Evolutionary conservation across 1,284 basidiomycete genomes (phyloP).

Genomic region (Ustilago esculenta): DNA sequence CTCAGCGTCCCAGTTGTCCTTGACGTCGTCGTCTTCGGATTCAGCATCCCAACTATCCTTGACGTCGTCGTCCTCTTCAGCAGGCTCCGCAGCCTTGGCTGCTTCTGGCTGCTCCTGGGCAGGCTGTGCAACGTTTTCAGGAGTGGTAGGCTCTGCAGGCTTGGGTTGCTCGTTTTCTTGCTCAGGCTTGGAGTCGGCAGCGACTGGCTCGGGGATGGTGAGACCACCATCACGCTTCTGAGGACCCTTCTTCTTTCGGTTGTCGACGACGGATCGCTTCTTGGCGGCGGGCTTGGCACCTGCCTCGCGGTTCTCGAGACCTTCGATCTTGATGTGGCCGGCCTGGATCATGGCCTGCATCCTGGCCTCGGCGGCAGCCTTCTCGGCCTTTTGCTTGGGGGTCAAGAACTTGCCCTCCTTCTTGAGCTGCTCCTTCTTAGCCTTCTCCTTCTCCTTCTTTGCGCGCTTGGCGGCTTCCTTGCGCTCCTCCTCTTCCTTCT

Average conservation of each 20-base stretch:
- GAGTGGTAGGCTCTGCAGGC: constrained; percentile 8
- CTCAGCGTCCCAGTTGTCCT: constrained; percentile 69
- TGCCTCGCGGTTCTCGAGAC: constrained; percentile 73
- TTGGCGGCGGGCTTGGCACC: constrained; percentile 65
- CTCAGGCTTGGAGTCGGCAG: constrained; percentile 17
- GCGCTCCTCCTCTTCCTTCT: constrained; percentile 63
- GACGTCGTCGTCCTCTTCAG: constrained; percentile 57
- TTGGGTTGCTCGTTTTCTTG: constrained; percentile 16
- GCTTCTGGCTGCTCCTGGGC: constrained; percentile 49
- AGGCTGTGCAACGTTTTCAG: constrained; percentile 37
- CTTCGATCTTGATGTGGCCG: constrained; percentile 85
- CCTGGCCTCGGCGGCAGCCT: constrained; percentile 86
- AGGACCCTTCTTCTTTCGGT: constrained; percentile 81
- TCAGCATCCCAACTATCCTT: constrained; percentile 40
- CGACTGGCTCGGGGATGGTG: constrained; percentile 42
- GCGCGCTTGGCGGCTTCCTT: constrained; percentile 62
- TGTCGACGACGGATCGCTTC: constrained; percentile 78
- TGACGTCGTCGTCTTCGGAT: constrained; percentile 63
- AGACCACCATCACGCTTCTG: constrained; percentile 64
- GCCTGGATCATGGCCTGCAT: constrained; percentile 89
- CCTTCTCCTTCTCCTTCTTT: constrained; percentile 65
- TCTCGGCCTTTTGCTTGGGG: constrained; percentile 91
- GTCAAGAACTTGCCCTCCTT: constrained; percentile 67
- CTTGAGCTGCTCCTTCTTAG: constrained; percentile 64
- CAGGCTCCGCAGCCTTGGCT: constrained; percentile 63